Evolutionary conservation across 176 grass and related monocot genomes (phyloP), one percentile per base, ranked within the genome.

Genomic region (Rhynchospora breviuscula): DNA sequence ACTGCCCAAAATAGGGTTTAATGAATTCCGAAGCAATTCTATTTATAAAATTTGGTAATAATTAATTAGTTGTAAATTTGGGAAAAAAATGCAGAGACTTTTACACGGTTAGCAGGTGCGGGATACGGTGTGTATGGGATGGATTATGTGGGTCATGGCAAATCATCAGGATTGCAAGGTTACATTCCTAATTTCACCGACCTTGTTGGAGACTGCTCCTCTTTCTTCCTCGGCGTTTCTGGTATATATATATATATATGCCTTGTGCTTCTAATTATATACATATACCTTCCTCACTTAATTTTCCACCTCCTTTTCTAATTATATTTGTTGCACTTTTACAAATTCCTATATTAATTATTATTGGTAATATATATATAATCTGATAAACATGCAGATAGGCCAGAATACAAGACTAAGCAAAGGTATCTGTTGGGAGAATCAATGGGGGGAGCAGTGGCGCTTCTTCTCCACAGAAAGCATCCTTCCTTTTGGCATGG

Each of bases 401-500:
- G 85, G 23, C 13, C 5, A 61, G 88, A 90, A 64, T 84, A 90
- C 47, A 81, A 12, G 61, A 87, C 17, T 58, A 90, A 87, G 76
- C 31, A 11, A 6, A 87, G 87, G 31, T 96, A 84, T 79, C 65
- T 96, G 8, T 76, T 93, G 3, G 94, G 94, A 21, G 94, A 97
- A 62, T 97, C 94, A 46, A 97, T 97, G 94, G 94, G 94, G 63
- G 94, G 94, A 71, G 94, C 94, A 17, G 87, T 97, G 22, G 87
- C 75, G 8, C 94, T 97, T 45, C 89, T 93, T 0, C 89, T 97
- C 10, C 87, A 93, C 82, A 87, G 83, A 18, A 51, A 71, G 43
- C 84, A 81, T 0, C 89, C 87, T 0, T 13, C 18, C 44, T 93
- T 76, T 68, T 97, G 94, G 94, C 23, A 84, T 81, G 94, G 94